Base-by-base conservation (phyloP, 768 basidiomycete genomes). In the Lyophyllum shimeji region DNA sequence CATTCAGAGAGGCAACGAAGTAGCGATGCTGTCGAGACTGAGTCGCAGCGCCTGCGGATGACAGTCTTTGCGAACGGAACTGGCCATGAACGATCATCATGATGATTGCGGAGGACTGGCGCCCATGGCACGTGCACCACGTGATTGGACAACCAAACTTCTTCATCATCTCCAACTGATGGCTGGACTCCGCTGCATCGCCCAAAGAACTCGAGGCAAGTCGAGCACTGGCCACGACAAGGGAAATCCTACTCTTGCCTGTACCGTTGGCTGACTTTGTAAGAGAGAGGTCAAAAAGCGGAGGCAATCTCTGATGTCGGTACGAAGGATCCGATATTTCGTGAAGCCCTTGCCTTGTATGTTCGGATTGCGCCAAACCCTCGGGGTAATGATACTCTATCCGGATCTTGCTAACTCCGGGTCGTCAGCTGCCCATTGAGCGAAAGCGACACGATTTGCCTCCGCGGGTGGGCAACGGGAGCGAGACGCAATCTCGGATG, bases 361-460 rank as follows among this genome's bases (percentile, higher is more conserved):
- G 49, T 57, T 25, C 7, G 27, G 13, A 17, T 8, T 55, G 24
- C 39, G 21, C 61, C 61, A 53, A n/a, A 20, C 11, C 24, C 45
- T 55, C 20, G 65, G 65, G 34, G 54, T 42, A 13, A 45, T 51
- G 15, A 60, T 63, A 44, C 62, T 42, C 0, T 18, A 63, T 59
- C 17, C 15, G 34, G 50, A 46, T 44, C 40, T 21, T 34, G 29
- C 12, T 44, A 51, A 53, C 34, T 31, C 51, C 55, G 7, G 46
- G 37, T 45, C 49, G 55, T 61, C 57, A 63, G 50, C 55, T 62
- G 58, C 34, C 40, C 50, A 33, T 25, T 51, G 37, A 31, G 11
- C 23, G 44, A 50, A 51, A 45, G 42, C 37, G 29, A 29, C n/a
- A 8, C 11, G 24, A 49, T 50, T 49, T 52, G 20, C 53, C 37